Percentiles rank a stretch among this genome's conserved stretches.
These are phyloP conservation scores for Coniella vitis DNA, from an alignment of 2,329 filamentous ascomycete species.

Conservation along the genomic window DNA sequence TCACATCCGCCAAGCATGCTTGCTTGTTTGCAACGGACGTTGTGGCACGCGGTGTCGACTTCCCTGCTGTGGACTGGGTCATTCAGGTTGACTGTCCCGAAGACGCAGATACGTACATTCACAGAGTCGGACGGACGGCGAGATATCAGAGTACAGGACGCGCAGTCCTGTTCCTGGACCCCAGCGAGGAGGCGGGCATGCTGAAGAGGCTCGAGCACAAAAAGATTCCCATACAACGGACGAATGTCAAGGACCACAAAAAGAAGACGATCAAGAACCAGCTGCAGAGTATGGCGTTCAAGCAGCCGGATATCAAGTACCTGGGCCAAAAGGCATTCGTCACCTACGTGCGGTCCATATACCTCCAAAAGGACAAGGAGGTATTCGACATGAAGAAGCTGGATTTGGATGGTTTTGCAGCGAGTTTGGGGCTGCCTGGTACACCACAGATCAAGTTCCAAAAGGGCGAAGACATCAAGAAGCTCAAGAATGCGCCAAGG, in stretches of 20 bases:
- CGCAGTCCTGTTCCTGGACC: conserved; percentile 86
- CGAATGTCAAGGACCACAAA: conserved; percentile 84
- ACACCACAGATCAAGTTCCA: conserved; percentile 89
- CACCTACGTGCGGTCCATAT: conserved; percentile 77
- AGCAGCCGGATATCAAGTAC: conserved; percentile 89
- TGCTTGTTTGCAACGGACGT: conserved; percentile 96
- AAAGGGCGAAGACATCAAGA: conserved; percentile 82
- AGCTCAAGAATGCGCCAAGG: conserved; percentile 78
- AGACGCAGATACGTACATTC: conserved; percentile 95
- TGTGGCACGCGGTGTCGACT: conserved; percentile 88
- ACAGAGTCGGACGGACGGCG: conserved; percentile 91
- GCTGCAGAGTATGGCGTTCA: conserved; percentile 91
- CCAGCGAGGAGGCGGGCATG: conserved; percentile 91
- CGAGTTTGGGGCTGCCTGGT: conserved; percentile 81
- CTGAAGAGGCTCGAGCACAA: conserved; percentile 76
- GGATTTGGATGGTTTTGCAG: conserved; percentile 78
- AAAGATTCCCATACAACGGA: conserved; percentile 80
- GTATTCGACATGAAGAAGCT: conserved; percentile 80
- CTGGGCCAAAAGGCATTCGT: conserved; percentile 94
- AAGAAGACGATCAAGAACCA: conserved; percentile 79
- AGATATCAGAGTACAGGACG: conserved; percentile 82
- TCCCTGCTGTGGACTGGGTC: conserved; percentile 95
- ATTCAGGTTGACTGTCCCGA: conserved; percentile 98
- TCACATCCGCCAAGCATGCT: conserved; percentile 71
- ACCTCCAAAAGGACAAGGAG: conserved; percentile 86